A percentile compares a stretch with the other conserved stretches of the same genome.
Evolutionary conservation across 2,329 filamentous ascomycete species (phyloP).

Genomic region (Sclerotinia spermophila): DNA sequence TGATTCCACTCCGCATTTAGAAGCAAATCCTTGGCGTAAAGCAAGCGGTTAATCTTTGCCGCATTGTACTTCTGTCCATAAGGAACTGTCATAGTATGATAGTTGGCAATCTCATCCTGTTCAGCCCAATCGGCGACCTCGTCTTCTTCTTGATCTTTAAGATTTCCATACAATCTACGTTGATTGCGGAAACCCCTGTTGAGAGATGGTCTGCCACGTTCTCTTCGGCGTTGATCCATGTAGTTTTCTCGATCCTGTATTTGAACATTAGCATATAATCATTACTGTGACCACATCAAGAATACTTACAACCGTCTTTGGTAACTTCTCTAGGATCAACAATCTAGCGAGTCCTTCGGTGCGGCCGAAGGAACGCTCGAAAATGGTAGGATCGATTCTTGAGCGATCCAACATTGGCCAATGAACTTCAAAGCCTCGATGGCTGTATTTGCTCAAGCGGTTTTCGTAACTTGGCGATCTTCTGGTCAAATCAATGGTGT

Average conservation of each 20-base stretch:
- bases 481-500: conserved; percentile 73
- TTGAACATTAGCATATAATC: background rate
- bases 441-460: conserved; percentile 79
- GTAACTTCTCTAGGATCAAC: conserved; percentile 74
- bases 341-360: conserved; percentile 76
- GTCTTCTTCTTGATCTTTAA: conserved; percentile 74
- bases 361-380: conserved; percentile 72
- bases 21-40: conserved; percentile 76
- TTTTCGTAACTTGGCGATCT: conserved; percentile 87
- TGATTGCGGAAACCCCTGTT: conserved; percentile 42
- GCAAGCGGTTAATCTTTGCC: conserved; percentile 73
- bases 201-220: conserved; percentile 64
- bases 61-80: conserved; percentile 61
- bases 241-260: conserved; percentile 62
- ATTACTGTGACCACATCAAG: background rate
- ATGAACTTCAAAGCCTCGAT: conserved; percentile 78
- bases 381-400: conserved; percentile 81
- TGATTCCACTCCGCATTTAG: conserved; percentile 88
- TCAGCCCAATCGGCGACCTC: conserved; percentile 78
- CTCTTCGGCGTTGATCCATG: conserved; percentile 62
- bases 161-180: conserved; percentile 57
- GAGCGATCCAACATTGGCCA: conserved; percentile 72
- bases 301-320: conserved; percentile 48
- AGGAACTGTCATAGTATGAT: conserved; percentile 71
- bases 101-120: conserved; percentile 72